Evolutionary conservation across 371 early-diverging fungal species (phyloP).

Genomic region (Apophysomyces variabilis): DNA sequence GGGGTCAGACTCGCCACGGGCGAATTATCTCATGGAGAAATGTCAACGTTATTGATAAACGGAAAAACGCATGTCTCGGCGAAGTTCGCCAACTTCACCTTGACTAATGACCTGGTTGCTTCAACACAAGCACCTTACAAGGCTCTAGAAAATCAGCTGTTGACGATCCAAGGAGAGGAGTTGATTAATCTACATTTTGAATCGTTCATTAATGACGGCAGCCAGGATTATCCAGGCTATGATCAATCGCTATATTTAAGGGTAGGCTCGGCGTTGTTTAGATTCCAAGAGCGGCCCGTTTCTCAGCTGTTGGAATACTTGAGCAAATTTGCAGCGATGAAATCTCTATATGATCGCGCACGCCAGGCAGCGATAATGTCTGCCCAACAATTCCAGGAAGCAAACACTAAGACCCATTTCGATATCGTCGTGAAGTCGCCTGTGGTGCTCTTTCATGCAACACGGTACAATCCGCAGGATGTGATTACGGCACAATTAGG

Average conservation of each 20-base stretch:
- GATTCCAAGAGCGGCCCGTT: slow-evolving; percentile 68
- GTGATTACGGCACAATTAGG: slow-evolving; percentile 86
- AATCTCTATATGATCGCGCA: slow-evolving; percentile 86
- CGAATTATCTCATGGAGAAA: slow-evolving; percentile 61
- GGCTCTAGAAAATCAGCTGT: slow-evolving; percentile 46
- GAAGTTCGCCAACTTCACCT: slow-evolving; percentile 71
- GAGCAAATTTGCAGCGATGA: slow-evolving; percentile 87
- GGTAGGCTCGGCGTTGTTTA: slow-evolving; percentile 83
- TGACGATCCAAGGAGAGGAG: slow-evolving; percentile 89
- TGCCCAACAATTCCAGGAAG: slow-evolving; percentile 67
- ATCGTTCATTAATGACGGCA: slow-evolving; percentile 61
- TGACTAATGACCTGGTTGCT: slow-evolving; percentile 62
- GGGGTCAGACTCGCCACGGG: slow-evolving; percentile 64
- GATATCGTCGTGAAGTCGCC: slow-evolving; percentile 89
- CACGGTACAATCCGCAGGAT: slow-evolving; percentile 51
- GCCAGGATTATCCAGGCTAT: slow-evolving; percentile 78
- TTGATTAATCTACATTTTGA: slow-evolving; percentile 88
- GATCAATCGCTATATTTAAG: slow-evolving; percentile 79
- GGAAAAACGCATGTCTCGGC: slow-evolving; percentile 62
- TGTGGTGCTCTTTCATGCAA: slow-evolving; percentile 85
- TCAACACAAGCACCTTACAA: slow-evolving; percentile 8
- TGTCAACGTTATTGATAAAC: slow-evolving; percentile 56
- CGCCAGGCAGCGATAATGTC: slow-evolving; percentile 85
- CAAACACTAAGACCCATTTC: slow-evolving; percentile 78
- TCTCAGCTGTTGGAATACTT: slow-evolving; percentile 63